Evolutionary conservation across 331 rosid species (phyloP).

Genomic region (Phaseolus coccineus): DNA sequence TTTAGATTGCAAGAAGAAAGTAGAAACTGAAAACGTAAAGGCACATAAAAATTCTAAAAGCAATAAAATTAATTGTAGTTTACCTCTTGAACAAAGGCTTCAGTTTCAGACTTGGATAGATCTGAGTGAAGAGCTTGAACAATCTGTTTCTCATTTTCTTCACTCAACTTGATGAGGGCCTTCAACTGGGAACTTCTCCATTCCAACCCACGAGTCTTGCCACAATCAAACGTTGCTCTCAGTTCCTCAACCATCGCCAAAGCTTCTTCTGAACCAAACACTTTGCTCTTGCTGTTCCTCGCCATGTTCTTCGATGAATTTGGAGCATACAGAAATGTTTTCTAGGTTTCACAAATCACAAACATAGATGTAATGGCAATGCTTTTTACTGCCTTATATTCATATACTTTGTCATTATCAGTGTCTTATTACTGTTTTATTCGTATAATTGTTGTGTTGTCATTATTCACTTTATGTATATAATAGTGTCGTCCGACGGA

Average conservation of each 20-base stretch:
- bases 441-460: too few relatives aligned
- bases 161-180: constrained; percentile 39
- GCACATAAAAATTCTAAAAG: too few relatives aligned
- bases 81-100: constrained; percentile 75
- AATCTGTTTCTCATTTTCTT: constrained; percentile 55
- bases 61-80: too few relatives aligned
- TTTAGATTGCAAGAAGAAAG: too few relatives aligned
- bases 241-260: constrained; percentile 54
- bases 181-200: constrained; percentile 79
- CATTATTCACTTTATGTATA: too few relatives aligned
- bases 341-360: neutral
- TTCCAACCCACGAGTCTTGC: constrained; percentile 64
- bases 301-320: constrained; percentile 16
- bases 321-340: neutral
- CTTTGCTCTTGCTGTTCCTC: constrained; percentile 6
- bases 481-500: too few relatives aligned
- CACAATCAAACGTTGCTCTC: constrained; percentile 51
- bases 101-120: constrained; percentile 69
- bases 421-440: too few relatives aligned
- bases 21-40: too few relatives aligned
- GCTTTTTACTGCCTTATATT: too few relatives aligned
- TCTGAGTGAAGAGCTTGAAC: constrained; percentile 60
- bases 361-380: too few relatives aligned
- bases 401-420: too few relatives aligned
- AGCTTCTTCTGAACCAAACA: constrained; percentile 52